phyloP scores from a whole-genome alignment of 2,329 filamentous ascomycete species.

The Chaetomiaceae sp. region DNA sequence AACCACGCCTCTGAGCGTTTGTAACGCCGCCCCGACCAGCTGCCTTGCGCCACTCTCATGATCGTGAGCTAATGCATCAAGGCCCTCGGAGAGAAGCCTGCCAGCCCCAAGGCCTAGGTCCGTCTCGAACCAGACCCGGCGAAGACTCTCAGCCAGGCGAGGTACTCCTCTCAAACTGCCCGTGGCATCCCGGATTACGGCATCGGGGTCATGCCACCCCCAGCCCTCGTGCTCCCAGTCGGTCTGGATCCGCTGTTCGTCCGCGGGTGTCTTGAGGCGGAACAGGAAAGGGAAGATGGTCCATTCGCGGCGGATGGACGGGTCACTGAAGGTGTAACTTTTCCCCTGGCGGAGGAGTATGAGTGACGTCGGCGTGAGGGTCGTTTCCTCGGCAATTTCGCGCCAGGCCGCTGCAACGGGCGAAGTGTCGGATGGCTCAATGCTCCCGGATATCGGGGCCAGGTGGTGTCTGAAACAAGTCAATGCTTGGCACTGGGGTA shows the following conservation, averaged over 20 bases:
- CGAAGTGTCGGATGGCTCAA: slow-evolving; percentile 48
- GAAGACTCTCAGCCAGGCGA: slow-evolving; percentile 51
- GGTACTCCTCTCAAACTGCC: slow-evolving; percentile 48
- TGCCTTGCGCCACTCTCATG: slow-evolving; percentile 56
- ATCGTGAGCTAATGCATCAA: slow-evolving; percentile 49
- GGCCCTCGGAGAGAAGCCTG: slow-evolving; percentile 39
- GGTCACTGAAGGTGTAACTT: slow-evolving; percentile 52
- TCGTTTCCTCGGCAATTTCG: slow-evolving; percentile 59
- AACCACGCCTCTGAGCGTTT: slow-evolving; percentile 44
- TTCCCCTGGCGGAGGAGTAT: slow-evolving; percentile 53
- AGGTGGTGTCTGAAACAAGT: slow-evolving; percentile 43
- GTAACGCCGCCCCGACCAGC: slow-evolving; percentile 50
- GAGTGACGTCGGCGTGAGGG: slow-evolving; percentile 43
- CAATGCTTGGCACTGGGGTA: too few species aligned
- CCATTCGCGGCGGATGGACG: slow-evolving; percentile 52
- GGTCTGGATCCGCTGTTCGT: slow-evolving; percentile 45
- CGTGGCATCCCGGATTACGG: slow-evolving; percentile 42
- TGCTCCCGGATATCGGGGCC: slow-evolving; percentile 58
- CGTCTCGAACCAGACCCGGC: slow-evolving; percentile 55
- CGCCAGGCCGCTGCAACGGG: slow-evolving; percentile 56
- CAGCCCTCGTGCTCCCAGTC: slow-evolving; percentile 60
- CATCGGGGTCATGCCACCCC: slow-evolving; percentile 51
- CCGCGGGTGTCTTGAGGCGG: slow-evolving; percentile 37
- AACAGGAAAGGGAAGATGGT: slow-evolving; percentile 60
- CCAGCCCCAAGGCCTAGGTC: slow-evolving; percentile 45